phyloP scores from a whole-genome alignment of 805 yeast genomes.

The Tetrapisispora arboricola region DNA sequence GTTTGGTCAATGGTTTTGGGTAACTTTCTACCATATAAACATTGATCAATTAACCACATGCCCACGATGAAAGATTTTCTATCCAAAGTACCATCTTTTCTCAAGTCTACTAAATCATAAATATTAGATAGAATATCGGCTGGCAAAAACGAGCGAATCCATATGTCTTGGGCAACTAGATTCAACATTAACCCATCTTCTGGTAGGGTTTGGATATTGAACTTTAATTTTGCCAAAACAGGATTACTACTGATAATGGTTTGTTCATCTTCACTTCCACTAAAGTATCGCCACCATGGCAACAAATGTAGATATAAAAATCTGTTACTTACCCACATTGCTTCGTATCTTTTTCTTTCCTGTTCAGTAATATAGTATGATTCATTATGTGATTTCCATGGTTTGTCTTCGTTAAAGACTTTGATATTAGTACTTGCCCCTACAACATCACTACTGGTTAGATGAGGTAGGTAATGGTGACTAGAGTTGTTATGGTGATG shows the following conservation, averaged over 20 bases:
- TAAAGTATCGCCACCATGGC: slow-evolving; percentile 24
- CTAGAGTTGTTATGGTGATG: slow-evolving; percentile 3
- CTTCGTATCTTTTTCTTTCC: slow-evolving; percentile 85
- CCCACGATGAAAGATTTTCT: slow-evolving; percentile 87
- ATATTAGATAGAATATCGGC: slow-evolving; percentile 47
- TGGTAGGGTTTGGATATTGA: slow-evolving; percentile 10
- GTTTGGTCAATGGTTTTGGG: slow-evolving; percentile 58
- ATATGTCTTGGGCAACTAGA: slow-evolving; percentile 60
- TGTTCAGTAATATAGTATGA: slow-evolving; percentile 41
- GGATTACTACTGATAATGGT: background rate
- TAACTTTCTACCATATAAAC: slow-evolving; percentile 83
- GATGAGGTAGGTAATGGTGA: slow-evolving; percentile 4
- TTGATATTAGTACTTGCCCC: background rate
- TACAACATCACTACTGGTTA: background rate
- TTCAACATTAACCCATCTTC: slow-evolving; percentile 30
- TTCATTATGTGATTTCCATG: slow-evolving; percentile 58
- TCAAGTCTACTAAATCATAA: slow-evolving; percentile 61
- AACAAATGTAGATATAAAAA: slow-evolving; percentile 45
- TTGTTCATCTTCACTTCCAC: slow-evolving; percentile 5
- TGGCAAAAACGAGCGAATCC: slow-evolving; percentile 71
- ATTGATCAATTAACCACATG: slow-evolving; percentile 95
- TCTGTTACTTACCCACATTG: slow-evolving; percentile 84
- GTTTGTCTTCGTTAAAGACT: slow-evolving; percentile 74
- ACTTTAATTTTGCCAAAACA: background rate
- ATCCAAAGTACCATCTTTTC: slow-evolving; percentile 64